These are phyloP conservation scores for Peronospora farinosa DNA, from an alignment of 352 stramenopile genomes.

Conservation along the genomic window DNA sequence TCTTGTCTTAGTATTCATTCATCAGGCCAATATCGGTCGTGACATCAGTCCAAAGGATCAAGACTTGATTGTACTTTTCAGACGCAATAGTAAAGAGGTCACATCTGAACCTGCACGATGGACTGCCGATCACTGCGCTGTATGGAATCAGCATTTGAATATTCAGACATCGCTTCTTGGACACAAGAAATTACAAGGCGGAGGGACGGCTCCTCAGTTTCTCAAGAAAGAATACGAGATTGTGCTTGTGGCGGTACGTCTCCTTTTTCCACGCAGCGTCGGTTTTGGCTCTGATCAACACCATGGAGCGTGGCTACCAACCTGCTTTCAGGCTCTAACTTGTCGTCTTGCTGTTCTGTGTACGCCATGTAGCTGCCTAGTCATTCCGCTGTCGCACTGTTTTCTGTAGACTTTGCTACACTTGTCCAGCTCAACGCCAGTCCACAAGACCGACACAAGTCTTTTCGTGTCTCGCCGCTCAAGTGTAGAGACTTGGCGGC, in stretches of 20 bases:
- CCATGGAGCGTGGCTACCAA: too few relatives aligned
- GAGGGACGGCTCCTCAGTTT: conserved; percentile 30
- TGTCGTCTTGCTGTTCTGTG: conserved; percentile 1
- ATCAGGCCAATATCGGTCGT: conserved; percentile 62
- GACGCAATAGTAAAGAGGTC: conserved; percentile 75
- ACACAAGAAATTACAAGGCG: conserved; percentile 32
- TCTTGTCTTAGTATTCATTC: conserved; percentile 39
- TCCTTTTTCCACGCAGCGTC: too few relatives aligned
- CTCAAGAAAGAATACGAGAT: conserved; percentile 81
- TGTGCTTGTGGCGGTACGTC: conserved; percentile 60
- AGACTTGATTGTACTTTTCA: conserved; percentile 77
- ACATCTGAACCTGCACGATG: conserved; percentile 62
- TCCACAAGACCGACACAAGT: conserved; percentile 34
- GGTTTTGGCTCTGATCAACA: too few relatives aligned
- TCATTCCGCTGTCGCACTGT: conserved; percentile 71
- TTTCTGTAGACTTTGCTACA: conserved; percentile 65
- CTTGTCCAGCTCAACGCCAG: conserved; percentile 48
- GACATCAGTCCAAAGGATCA: conserved; percentile 70
- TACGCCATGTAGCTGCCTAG: conserved; percentile 62
- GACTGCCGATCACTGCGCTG: conserved; percentile 58
- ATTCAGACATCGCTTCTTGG: conserved; percentile 73
- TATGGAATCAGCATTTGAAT: conserved; percentile 71
- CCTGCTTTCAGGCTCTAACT: conserved; percentile 1
- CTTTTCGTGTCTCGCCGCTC: conserved; percentile 55
- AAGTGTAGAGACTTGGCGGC: conserved; percentile 74